Evolutionary conservation across 1,139 yeast genomes (phyloP), one percentile per base, ranked within the genome.

Genomic region (Kurtzmaniella quercitrusa): DNA sequence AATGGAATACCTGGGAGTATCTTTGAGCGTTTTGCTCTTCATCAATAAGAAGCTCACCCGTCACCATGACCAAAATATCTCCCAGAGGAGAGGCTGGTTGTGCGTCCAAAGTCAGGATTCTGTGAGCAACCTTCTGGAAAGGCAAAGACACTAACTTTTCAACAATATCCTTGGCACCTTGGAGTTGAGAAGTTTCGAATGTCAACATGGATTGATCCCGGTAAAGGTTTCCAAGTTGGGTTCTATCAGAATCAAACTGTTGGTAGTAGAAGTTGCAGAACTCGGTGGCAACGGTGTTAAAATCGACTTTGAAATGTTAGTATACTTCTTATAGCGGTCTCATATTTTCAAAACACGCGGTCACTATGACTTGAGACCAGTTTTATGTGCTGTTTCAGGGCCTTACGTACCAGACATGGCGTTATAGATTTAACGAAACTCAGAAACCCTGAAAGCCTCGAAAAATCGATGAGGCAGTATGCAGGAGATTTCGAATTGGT

Each of bases 141-240:
- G 97, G 97, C 57, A 93, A 78, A 26, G 88, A 77, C 36, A 78
- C 80, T 55, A 93, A 79, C 67, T 93, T 93, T 71, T 91, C 98
- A 51, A 91, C 89, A 59, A 93, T 93, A 57, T 76, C 85, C 69
- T 84, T 83, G 48, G 95, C 88, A 52, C 99, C 98, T 74, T 93
- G 98, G 54, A 87, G 76, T 74, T 91, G 97, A 46, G 93, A 75
- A 45, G 91, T 84, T 71, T 94, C 98, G 59, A 93, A 93, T 38
- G 98, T 93, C 68, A 94, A 76, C 99, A 94, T 94, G 23, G 98
- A 89, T 63, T 86, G 91, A 47, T 88, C 96, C 65, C 98, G 85
- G 82, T 93, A 93, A 58, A 93, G 81, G 73, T 88, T 85, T 55
- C 95, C 96, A 63, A 93, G 81, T 67, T 88, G 94, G 47, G 88